Base-by-base conservation (phyloP, 163 green algal genomes). In the Volvox carteri region DNA sequence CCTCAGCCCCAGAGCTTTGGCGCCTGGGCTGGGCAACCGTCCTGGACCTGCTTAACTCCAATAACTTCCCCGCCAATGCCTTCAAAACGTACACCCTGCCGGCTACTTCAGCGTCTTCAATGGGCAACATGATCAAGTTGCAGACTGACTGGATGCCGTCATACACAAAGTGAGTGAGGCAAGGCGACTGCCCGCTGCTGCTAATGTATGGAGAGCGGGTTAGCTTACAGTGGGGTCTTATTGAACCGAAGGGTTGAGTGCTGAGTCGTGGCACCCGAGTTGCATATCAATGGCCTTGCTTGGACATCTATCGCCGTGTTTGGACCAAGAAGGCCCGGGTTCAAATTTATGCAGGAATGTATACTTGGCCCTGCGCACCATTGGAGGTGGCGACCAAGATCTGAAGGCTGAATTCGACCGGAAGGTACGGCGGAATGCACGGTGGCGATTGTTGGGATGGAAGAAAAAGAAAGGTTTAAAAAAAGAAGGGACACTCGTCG, bases 11-110 rank as follows among this genome's bases (percentile, higher is more conserved):
- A 41, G 78, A 85, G 78, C 35, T 74, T 21, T 58, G 78, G 78
- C 78, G 78, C 54, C 78, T 85, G 78, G 78, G 78, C 78, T 85
- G 78, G 78, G 54, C 54, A 35, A 30, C 8, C 14, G 3, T 30
- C 2, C 48, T 30, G 1, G 56, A 37, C 30, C 35, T 41, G 37
- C 78, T 85, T 21, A 74, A 85, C 78, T 28, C 9, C 78, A 70
- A 23, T 33, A 33, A 21, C 35, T 50, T 85, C 11, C 39, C 56
- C 37, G 5, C 35, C 19, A 70, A 35, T 8, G 23, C 16, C 37
- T 68, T 75, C 37, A 56, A 56, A 35, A 54, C 76, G 2, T 85
- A 44, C 56, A 30, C 21, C 9, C 52, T 85, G 25, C 78, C 78
- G 0, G 54, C 78, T 28, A 85, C 78, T 54, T 85, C 41, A 21